Evolutionary conservation across 345 rosid species (phyloP).

Genomic region (Eucalyptus curtisii): DNA sequence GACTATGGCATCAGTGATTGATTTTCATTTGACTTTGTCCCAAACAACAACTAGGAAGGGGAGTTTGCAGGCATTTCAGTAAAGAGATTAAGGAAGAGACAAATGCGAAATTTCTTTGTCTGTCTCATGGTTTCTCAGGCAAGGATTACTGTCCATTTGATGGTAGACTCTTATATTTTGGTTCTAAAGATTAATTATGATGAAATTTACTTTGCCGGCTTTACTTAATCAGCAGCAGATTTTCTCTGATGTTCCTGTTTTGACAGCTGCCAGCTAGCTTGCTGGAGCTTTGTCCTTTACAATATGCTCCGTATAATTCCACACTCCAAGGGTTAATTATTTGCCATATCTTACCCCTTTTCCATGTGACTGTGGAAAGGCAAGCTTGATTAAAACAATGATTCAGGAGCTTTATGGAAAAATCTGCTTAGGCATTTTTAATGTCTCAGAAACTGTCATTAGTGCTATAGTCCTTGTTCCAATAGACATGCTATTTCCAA

Average conservation of each 20-base stretch:
- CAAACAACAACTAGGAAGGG: conserved; percentile 49
- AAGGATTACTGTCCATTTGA: conserved; percentile 5
- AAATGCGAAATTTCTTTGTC: conserved; percentile 82
- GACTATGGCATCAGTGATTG: not conserved
- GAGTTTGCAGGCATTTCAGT: conserved; percentile 70
- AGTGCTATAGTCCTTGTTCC: not conserved
- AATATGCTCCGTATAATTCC: not conserved
- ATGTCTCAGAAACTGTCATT: not conserved
- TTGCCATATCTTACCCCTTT: not conserved
- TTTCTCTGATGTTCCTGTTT: not conserved
- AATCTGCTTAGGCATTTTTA: not conserved
- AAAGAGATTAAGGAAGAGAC: conserved; percentile 82
- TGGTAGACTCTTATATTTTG: not conserved
- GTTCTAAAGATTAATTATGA: not conserved
- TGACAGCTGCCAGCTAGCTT: not conserved
- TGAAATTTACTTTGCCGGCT: not conserved
- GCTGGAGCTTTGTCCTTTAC: not conserved
- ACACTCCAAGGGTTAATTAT: not conserved
- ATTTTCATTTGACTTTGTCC: not conserved
- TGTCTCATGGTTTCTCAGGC: conserved; percentile 97
- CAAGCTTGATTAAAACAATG: not conserved
- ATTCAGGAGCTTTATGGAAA: not conserved
- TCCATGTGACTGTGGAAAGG: not conserved
- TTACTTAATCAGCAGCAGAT: not conserved
- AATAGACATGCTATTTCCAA: not conserved